Evolutionary conservation across 495 filamentous ascomycete species (phyloP).

Genomic region (Tuber umbilicatum): DNA sequence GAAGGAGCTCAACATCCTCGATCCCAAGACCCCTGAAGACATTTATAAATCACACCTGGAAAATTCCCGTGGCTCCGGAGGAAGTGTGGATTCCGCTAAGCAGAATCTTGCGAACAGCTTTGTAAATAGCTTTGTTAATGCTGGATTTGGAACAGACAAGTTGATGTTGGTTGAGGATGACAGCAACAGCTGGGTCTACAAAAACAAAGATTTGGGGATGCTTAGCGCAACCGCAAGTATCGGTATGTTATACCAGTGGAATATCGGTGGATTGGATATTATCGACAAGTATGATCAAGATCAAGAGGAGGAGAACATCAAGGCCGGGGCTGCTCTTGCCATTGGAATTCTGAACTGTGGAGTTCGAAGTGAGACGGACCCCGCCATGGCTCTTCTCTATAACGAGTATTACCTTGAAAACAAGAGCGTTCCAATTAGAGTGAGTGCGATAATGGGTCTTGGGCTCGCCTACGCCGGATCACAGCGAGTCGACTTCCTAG

Average conservation of each 20-base stretch:
- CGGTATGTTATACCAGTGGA: slow-evolving; percentile 83
- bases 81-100: slow-evolving; percentile 87
- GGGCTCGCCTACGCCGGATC: slow-evolving; percentile 90
- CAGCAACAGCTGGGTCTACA: slow-evolving; percentile 93
- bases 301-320: slow-evolving; percentile 71
- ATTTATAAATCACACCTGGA: slow-evolving; percentile 99
- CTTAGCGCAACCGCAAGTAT: slow-evolving; percentile 89
- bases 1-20: slow-evolving; percentile 93
- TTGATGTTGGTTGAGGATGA: slow-evolving; percentile 83
- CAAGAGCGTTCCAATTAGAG: slow-evolving; percentile 67
- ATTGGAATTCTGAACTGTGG: slow-evolving; percentile 92
- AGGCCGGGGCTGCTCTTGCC: slow-evolving; percentile 80
- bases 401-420: slow-evolving; percentile 68
- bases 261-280: slow-evolving; percentile 84
- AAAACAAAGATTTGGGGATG: slow-evolving; percentile 83
- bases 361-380: slow-evolving; percentile 76
- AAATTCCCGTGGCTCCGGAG: slow-evolving; percentile 74
- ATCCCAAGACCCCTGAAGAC: slow-evolving; percentile 94
- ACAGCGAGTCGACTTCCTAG: slow-evolving; percentile 74
- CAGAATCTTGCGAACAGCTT: slow-evolving; percentile 95
- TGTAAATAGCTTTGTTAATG: slow-evolving; percentile 94
- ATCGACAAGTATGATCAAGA: slow-evolving; percentile 82
- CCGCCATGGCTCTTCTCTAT: slow-evolving; percentile 74
- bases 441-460: slow-evolving; percentile 88
- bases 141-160: slow-evolving; percentile 91